Conservation (phyloP, 2,329 filamentous ascomycete genomes). For the Paracoccidioides brasiliensis region DNA sequence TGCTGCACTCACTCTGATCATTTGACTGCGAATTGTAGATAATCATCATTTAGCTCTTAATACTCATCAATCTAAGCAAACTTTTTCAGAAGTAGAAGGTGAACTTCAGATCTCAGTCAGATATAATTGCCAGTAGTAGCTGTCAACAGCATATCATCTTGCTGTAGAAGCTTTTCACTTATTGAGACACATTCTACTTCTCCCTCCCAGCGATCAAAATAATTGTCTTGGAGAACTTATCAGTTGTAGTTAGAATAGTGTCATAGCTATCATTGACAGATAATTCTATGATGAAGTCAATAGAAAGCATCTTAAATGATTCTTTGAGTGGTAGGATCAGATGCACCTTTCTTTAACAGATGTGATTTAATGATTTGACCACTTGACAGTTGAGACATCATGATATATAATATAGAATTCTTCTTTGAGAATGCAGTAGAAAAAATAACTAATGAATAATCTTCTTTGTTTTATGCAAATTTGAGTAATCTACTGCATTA, state of each 20-base stretch:
- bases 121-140: not conserved
- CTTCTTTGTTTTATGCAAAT: not conserved
- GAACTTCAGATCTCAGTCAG: no score
- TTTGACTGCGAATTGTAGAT: no score
- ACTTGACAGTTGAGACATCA: not conserved
- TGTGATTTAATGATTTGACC: not conserved
- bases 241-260: not conserved
- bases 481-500: not conserved
- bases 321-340: no score
- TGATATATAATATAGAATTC: conserved; percentile 4
- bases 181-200: not conserved
- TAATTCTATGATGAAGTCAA: not conserved
- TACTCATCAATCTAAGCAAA: no score
- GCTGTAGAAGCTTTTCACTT: not conserved
- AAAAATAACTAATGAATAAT: not conserved
- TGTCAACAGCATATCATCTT: not conserved
- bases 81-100: no score
- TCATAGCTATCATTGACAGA: not conserved
- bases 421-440: not conserved
- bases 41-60: no score
- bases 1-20: no score
- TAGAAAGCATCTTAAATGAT: not conserved
- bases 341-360: not conserved
- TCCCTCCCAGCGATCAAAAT: not conserved
- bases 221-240: not conserved